Evolutionary conservation across 2,329 filamentous ascomycete species (phyloP), one percentile per base, ranked within the genome.

Genomic region (Talaromyces rugulosus): DNA sequence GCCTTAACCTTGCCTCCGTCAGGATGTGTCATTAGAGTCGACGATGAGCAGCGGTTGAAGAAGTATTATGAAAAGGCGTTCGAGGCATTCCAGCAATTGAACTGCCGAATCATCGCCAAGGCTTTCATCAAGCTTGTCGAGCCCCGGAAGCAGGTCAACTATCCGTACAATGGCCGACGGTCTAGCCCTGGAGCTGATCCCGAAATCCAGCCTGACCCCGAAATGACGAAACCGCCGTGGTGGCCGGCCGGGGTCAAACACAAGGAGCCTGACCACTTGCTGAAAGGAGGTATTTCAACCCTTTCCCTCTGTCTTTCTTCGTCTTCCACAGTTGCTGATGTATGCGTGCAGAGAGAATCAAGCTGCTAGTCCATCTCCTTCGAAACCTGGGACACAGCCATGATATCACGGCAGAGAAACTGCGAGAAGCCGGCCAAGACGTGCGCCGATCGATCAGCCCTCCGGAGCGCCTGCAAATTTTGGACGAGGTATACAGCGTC

Each of bases 241-340:
- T 78, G 74, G 74, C 74, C 74, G 27, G 51, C 64, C 23, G 74
- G 73, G 31, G 75, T 79, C 50, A 75, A 69, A 12, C 79, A 80
- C 64, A 73, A 70, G 61, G 79, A 80, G 62, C 78, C 79, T 8
- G 78, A 80, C 63, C 79, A 81, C 67, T 70, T 79, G 18, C 69
- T 71, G 36, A 79, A 78, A 63, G 67, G 70, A 56, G 74, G 78
- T 80, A 71, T 64, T 74, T n/a, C n/a, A 23, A 30, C 23, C 33
- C 9, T n/a, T 27, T 2, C 1, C 3, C 8, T 44, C 23, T 23
- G 23, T 28, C 14, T 42, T 47, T 23, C 11, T 8, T 50, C 6
- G 6, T 23, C 47, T 33, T 33, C 28, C 11, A 34, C 50, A 27
- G n/a, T 18, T 18, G 4, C 28, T 56, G 27, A 54, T 56, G 12